Evolutionary conservation across 148 eudicot genomes (phyloP), one percentile per base, ranked within the genome.

Genomic region (Pharnaceum exiguum): DNA sequence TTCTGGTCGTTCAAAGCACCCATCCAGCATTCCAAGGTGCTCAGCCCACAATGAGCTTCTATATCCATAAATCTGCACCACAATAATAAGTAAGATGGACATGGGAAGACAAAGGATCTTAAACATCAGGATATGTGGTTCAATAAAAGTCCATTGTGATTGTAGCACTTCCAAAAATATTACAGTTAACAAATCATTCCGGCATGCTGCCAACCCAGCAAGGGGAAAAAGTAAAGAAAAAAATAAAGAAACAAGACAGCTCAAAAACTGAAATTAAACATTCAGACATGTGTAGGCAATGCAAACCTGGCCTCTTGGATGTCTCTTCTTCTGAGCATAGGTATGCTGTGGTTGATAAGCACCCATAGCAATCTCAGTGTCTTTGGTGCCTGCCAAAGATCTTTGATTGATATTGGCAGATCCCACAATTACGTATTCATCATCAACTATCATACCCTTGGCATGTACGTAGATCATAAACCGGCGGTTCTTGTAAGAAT

Each of bases 341-440:
- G 89, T 78, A 60, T 78, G 79, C 73, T 81, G 83, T 23, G 86
- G 95, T 60, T 87, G 95, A 77, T 81, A 87, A 28, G 81, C 84
- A 66, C 90, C 95, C 87, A 87, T 83, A n/a, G 87, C 87, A 37
- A 87, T 81, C 62, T 87, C 95, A n/a, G 95, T 87, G 69, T 87
- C 95, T 70, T 79, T 83, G 17, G 95, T 74, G 36, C 95, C 95
- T 62, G 90, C 95, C 68, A 87, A 68, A 30, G 95, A 87, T 71
- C 95, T 75, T 68, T 87, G 87, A 63, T 87, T 83, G 56, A 87
- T 81, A 72, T 87, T 83, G 37, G 95, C 95, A 42, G 95, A 87
- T 68, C 95, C 95, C 63, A 87, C 12, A 32, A 87, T 66, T 15
- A 81, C 78, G 45, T 87, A 87, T 55, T 81, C 87, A 57, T 87